Percentiles rank a stretch among this genome's conserved stretches.
Evolutionary conservation across 805 yeast genomes (phyloP).

Genomic region (Hanseniaspora occidentalis): DNA sequence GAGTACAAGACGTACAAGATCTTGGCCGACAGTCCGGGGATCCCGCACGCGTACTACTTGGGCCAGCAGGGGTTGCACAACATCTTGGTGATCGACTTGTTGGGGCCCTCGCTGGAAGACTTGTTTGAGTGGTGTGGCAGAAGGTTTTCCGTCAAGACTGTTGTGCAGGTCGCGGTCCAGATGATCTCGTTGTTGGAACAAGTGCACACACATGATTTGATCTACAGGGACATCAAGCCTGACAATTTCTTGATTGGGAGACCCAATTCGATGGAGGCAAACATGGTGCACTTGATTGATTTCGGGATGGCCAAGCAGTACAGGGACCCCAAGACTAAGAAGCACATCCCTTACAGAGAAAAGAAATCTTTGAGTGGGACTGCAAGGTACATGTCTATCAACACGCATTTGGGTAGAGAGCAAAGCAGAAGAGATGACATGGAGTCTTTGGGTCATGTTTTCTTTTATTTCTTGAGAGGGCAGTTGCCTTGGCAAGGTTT

Average conservation of each 20-base stretch:
- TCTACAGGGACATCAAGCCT: conserved; percentile 94
- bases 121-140: conserved; percentile 98
- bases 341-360: conserved; percentile 94
- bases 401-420: conserved; percentile 94
- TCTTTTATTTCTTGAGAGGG: conserved; percentile 88
- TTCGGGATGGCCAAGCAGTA: conserved; percentile 99
- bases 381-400: conserved; percentile 96
- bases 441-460: conserved; percentile 93
- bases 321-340: conserved; percentile 90
- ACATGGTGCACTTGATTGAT: conserved; percentile 80
- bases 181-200: conserved; percentile 81
- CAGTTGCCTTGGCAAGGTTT: conserved; percentile 98
- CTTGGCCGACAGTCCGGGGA: conserved; percentile 68
- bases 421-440: conserved; percentile 94
- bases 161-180: conserved; percentile 86
- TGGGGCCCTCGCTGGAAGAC: conserved; percentile 95
- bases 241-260: conserved; percentile 92
- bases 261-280: conserved; percentile 73
- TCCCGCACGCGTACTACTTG: conserved; percentile 94
- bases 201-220: conserved; percentile 80
- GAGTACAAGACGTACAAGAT: conserved; percentile 93
- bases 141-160: conserved; percentile 75
- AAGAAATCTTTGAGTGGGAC: conserved; percentile 94
- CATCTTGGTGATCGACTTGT: conserved; percentile 81
- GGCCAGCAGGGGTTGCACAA: conserved; percentile 98